Evolutionary conservation across 2,329 filamentous ascomycete genomes (phyloP).

Genomic region (Chrysosphaeria jannelii): DNA sequence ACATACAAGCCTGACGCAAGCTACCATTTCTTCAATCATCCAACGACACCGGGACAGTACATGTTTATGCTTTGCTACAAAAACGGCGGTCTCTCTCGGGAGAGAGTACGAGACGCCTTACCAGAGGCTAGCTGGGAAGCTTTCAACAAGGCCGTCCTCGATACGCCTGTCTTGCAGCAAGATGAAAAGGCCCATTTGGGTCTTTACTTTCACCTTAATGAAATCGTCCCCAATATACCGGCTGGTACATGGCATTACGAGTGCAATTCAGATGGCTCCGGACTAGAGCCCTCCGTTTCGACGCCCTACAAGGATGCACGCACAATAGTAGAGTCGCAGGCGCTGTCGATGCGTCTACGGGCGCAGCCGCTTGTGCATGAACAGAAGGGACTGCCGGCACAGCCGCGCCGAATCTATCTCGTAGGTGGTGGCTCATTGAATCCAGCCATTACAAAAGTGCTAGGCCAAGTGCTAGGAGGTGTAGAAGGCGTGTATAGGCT

Average conservation of each 20-base stretch:
- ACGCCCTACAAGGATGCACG: slow-evolving; percentile 28
- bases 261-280: slow-evolving; percentile 22
- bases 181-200: slow-evolving; percentile 37
- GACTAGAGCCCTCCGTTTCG: slow-evolving; percentile 8
- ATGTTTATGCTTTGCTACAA: slow-evolving; percentile 99
- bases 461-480: slow-evolving; percentile 69
- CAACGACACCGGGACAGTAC: slow-evolving; percentile 65
- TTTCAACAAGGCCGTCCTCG: slow-evolving; percentile 48
- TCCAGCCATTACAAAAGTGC: slow-evolving; percentile 56
- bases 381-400: slow-evolving; percentile 32
- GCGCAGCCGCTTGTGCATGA: slow-evolving; percentile 42
- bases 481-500: slow-evolving; percentile 76
- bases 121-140: slow-evolving; percentile 36
- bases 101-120: slow-evolving; percentile 61
- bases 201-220: slow-evolving; percentile 81
- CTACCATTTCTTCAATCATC: slow-evolving; percentile 97
- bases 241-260: slow-evolving; percentile 69
- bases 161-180: slow-evolving; percentile 33
- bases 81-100: slow-evolving; percentile 79
- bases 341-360: slow-evolving; percentile 67
- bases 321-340: slow-evolving; percentile 78
- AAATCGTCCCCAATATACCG: slow-evolving; percentile 78
- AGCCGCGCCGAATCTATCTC: slow-evolving; percentile 73
- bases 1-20: slow-evolving; percentile 65
- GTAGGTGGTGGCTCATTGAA: slow-evolving; percentile 82